Percentiles rank a stretch among this genome's conserved stretches.
Conservation (phyloP, 2,329 filamentous ascomycete genomes). For the Cladosporium sp. region DNA sequence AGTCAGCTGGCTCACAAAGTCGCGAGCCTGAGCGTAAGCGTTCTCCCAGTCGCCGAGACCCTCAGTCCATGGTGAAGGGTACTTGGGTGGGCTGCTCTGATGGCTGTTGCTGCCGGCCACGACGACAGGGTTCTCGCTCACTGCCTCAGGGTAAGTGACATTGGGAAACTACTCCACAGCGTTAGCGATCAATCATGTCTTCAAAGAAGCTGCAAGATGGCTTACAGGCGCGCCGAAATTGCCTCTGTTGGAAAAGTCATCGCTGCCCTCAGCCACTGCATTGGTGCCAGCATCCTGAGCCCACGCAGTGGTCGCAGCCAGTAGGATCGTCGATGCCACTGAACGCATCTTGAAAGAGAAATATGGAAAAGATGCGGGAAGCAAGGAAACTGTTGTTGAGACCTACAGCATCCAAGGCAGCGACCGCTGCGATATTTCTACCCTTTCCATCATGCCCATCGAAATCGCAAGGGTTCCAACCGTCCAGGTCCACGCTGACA, state of each 20-base stretch:
- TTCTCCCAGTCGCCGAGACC: constrained; percentile 43
- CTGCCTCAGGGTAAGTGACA: constrained; percentile 25
- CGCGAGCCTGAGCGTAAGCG: constrained; percentile 29
- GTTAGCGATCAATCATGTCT: background rate
- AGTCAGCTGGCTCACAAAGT: constrained; percentile 31
- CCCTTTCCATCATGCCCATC: background rate
- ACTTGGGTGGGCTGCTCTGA: constrained; percentile 24
- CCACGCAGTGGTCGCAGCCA: constrained; percentile 4
- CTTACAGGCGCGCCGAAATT: constrained; percentile 11
- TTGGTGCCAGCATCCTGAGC: constrained; percentile 2
- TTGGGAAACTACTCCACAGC: constrained; percentile 19
- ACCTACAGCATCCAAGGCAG: background rate
- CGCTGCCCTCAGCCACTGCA: constrained; percentile 1
- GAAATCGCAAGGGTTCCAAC: background rate
- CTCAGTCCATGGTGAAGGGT: constrained; percentile 27
- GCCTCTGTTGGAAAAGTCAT: constrained; percentile 7
- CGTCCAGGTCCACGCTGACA: background rate
- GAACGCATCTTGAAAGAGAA: constrained; percentile 8
- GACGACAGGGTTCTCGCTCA: constrained; percentile 23
- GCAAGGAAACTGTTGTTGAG: background rate
- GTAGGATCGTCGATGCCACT: constrained; percentile 2
- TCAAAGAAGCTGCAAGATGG: too few relatives aligned
- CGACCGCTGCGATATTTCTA: background rate
- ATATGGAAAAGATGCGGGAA: background rate
- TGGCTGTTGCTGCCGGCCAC: constrained; percentile 22